A percentile compares a stretch with the other conserved stretches of the same genome.
These are phyloP conservation scores for Alternaria atra DNA, from an alignment of 2,329 filamentous ascomycete genomes.

Conservation along the genomic window DNA sequence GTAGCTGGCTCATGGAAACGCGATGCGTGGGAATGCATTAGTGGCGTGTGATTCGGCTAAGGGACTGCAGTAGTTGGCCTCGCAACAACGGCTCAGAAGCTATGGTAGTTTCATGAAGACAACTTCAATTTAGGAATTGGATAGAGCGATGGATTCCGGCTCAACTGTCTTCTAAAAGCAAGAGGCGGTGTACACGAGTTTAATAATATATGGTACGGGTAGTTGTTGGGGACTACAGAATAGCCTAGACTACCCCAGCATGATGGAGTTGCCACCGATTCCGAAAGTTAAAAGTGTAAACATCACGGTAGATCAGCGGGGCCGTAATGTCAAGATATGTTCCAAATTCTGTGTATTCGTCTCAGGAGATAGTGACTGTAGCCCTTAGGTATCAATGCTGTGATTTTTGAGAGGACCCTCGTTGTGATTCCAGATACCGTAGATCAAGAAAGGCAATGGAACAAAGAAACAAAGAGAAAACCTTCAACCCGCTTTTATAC, in stretches of 20 bases:
- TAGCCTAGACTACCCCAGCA: not conserved
- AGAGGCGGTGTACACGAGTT: slow-evolving; percentile 8
- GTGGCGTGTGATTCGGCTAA: slow-evolving; percentile 22
- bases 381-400: slow-evolving; percentile 26
- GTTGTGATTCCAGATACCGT: slow-evolving; percentile 23
- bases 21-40: slow-evolving; percentile 18
- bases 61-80: slow-evolving; percentile 18
- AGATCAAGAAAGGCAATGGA: slow-evolving; percentile 19
- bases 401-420: slow-evolving; percentile 24
- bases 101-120: slow-evolving; percentile 17
- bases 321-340: slow-evolving; percentile 27
- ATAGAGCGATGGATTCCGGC: not conserved
- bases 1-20: slow-evolving; percentile 9
- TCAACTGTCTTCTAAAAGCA: slow-evolving; percentile 6
- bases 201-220: not conserved
- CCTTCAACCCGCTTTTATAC: slow-evolving; percentile 44
- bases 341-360: slow-evolving; percentile 35
- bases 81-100: slow-evolving; percentile 23
- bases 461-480: slow-evolving; percentile 20
- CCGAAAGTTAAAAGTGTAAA: slow-evolving; percentile 3
- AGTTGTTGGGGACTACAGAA: slow-evolving; percentile 8
- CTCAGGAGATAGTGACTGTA: slow-evolving; percentile 19
- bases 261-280: not conserved
- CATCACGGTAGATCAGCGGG: slow-evolving; percentile 7
- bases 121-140: not conserved